Conservation (phyloP, 768 basidiomycete genomes). For the Amylocystis lapponica region DNA sequence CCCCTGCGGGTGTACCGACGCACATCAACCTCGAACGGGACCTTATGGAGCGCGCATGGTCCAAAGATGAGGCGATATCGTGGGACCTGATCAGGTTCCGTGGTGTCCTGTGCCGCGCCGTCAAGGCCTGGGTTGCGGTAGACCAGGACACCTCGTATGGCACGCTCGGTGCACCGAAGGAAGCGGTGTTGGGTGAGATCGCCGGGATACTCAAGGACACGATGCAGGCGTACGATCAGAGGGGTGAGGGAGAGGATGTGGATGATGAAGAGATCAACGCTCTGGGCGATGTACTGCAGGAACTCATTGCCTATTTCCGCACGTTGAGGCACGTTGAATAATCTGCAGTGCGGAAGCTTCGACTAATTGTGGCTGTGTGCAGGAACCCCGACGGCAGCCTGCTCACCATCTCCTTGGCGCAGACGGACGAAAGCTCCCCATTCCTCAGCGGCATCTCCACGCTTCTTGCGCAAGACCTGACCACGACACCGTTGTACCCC, state of each 20-base stretch:
- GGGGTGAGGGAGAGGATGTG: constrained; percentile 47
- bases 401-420: not conserved
- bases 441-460: constrained; percentile 57
- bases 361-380: not conserved
- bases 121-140: constrained; percentile 52
- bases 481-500: constrained; percentile 47
- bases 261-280: constrained; percentile 67
- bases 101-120: constrained; percentile 45
- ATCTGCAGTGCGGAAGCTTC: too few relatives aligned
- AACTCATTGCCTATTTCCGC: constrained; percentile 53
- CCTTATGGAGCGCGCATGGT: constrained; percentile 69
- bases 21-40: constrained; percentile 57
- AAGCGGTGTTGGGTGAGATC: constrained; percentile 56
- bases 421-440: constrained; percentile 46
- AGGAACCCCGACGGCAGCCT: not conserved
- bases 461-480: constrained; percentile 57
- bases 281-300: constrained; percentile 55
- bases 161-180: constrained; percentile 9
- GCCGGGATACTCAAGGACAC: constrained; percentile 68
- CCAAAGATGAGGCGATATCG: constrained; percentile 56
- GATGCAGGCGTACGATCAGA: constrained; percentile 62
- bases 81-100: constrained; percentile 65
- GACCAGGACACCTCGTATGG: constrained; percentile 24
- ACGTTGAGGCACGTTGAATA: constrained; percentile 51
- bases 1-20: constrained; percentile 53